A percentile compares a stretch with the other conserved stretches of the same genome.
Evolutionary conservation across 495 filamentous ascomycete genomes (phyloP).

Genomic region (Penicillium maclennaniae): DNA sequence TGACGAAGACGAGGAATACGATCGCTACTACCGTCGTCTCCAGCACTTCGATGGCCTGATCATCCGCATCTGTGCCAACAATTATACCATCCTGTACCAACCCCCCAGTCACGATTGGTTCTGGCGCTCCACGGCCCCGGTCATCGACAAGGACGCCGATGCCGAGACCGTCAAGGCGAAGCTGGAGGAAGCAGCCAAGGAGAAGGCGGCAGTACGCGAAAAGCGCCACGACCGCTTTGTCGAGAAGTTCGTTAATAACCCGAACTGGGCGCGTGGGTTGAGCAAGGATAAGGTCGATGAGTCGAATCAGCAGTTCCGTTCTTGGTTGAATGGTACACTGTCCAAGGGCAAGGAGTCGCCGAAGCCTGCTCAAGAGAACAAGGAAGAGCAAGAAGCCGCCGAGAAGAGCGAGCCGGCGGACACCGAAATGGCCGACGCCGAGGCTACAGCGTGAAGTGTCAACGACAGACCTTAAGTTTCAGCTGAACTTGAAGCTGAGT

Average conservation of each 20-base stretch:
- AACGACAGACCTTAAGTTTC: no score
- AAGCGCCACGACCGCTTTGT: constrained; percentile 58
- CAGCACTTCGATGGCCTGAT: constrained; percentile 69
- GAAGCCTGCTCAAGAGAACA: constrained; percentile 9
- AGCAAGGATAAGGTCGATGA: constrained; percentile 69
- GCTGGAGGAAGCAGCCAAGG: constrained; percentile 44
- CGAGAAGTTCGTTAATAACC: constrained; percentile 73
- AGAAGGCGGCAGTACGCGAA: constrained; percentile 48
- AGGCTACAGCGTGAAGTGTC: constrained; percentile 10
- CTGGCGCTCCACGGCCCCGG: constrained; percentile 37
- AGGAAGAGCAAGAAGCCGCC: constrained; percentile 4
- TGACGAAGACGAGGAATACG: constrained; percentile 47
- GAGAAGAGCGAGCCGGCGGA: constrained; percentile 21
- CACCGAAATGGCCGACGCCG: constrained; percentile 38
- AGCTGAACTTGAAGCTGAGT: no score
- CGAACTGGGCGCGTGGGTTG: constrained; percentile 68
- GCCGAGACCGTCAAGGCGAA: constrained; percentile 16
- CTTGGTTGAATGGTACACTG: constrained; percentile 37
- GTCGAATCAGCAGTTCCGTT: constrained; percentile 58
- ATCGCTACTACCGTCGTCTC: constrained; percentile 49
- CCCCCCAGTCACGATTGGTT: constrained; percentile 62
- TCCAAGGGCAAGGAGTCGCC: constrained; percentile 13
- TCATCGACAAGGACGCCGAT: constrained; percentile 19
- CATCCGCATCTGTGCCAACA: constrained; percentile 75
- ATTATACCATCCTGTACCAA: constrained; percentile 76